Evolutionary conservation across 1,284 basidiomycete genomes (phyloP), one percentile per base, ranked within the genome.

Genomic region (Kalmanozyma brasiliensis): DNA sequence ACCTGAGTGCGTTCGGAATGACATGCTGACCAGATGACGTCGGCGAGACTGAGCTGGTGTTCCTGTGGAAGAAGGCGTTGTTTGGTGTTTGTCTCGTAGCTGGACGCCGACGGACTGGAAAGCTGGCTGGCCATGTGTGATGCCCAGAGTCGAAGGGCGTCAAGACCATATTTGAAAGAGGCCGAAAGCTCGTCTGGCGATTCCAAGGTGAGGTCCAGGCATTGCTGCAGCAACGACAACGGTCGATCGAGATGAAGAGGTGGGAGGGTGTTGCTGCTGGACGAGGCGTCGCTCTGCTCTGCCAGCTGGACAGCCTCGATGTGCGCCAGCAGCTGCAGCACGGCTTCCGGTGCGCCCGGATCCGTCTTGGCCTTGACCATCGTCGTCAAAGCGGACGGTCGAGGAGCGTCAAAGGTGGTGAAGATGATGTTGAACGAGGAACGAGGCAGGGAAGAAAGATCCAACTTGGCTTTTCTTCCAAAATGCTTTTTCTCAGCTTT

Each of bases 361-460:
- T 70, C 62, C 16, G 67, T 65, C 38, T 61, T 65, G 49, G 62
- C 67, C 44, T 70, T 70, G 56, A 60, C 66, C 66, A 69, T 69
- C 3, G 13, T 37, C 30, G 30, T 11, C 30, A 24, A 9, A 14
- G n/a, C n/a, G n/a, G n/a, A n/a, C n/a, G n/a, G 16, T 29, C 40
- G 26, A 26, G 47, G 42, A 24, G 7, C 9, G 24, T 14, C 19
- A 36, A 23, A 14, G 30, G 26, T 37, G 40, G 16, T 34, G 38
- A 53, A 20, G 61, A 14, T 34, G 38, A 22, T 36, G 45, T 29
- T 14, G 24, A 9, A 5, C n/a, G n/a, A n/a, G n/a, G n/a, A n/a
- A n/a, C n/a, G n/a, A 17, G 48, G 13, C 19, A 42, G 29, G 37
- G 32, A 49, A 20, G 19, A 13, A 32, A 30, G 23, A 34, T 34